Base-by-base conservation (phyloP, 2,329 filamentous ascomycete genomes). In the Gnomoniopsis smithogilvyi region DNA sequence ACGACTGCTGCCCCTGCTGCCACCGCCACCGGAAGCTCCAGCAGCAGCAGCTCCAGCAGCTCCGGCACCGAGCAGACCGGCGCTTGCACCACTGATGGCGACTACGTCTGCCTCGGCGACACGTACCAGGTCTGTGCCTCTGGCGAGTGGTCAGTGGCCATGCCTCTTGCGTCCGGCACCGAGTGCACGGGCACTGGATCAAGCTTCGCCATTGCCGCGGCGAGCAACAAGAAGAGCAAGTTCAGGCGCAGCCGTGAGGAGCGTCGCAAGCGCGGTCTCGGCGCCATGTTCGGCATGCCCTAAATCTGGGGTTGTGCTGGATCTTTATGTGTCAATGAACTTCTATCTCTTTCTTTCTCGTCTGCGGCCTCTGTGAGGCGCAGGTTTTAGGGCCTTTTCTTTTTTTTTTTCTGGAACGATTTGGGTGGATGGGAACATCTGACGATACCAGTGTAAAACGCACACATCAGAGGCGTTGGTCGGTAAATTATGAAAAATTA, bases 81-180 rank as follows among this genome's bases (percentile, higher is more conserved):
- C 41, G 59, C 76, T 55, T 83, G 81, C 74, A 70, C 68, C 49
- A 57, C 70, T 17, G 80, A 83, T 63, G 81, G 81, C 56, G 58
- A 66, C 19, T 83, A 78, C 77, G 78, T 79, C 71, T 83, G 81
- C 68, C 68, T 81, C 53, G 70, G 65, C 26, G 66, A 62, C n/a
- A 70, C 73, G 19, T 83, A 80, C 74, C 80, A 83, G 71, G 78
- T 76, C 59, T 84, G 81, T 64, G 80, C 78, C 24, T 76, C 71
- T 54, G 80, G 80, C 24, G 50, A 67, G 24, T 83, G 80, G 80
- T 74, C 78, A 1, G 63, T 63, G 3, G 57, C 69, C 52, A 72
- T 76, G 67, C 55, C 68, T 6, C 71, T 83, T 68, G 74, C 80
- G 0, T 59, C 69, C 1, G 81, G 81, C 57, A 81, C 78, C 48